phyloP scores from a whole-genome alignment of 495 filamentous ascomycete genomes.

The Podospora pseudopauciseta region DNA sequence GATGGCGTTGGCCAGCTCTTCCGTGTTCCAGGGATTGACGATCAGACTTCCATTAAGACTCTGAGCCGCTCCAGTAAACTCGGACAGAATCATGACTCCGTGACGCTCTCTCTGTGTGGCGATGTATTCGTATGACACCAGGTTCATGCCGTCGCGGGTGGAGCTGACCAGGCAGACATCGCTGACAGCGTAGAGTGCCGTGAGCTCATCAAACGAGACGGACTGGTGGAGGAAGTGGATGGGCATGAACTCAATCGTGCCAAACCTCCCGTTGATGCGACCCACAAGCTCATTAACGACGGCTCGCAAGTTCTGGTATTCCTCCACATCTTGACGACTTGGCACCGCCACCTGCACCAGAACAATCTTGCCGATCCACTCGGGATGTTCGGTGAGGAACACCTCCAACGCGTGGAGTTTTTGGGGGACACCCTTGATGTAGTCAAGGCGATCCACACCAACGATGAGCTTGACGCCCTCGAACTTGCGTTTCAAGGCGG shows the following conservation, averaged over 20 bases:
- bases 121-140: slow-evolving; percentile 94
- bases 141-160: slow-evolving; percentile 95
- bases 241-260: slow-evolving; percentile 87
- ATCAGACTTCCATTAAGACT: slow-evolving; percentile 81
- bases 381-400: slow-evolving; percentile 87
- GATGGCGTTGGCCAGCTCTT: slow-evolving; percentile 81
- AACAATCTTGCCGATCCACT: slow-evolving; percentile 86
- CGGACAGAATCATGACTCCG: slow-evolving; percentile 86
- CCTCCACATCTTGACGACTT: slow-evolving; percentile 87
- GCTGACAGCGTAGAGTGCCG: slow-evolving; percentile 83
- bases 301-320: slow-evolving; percentile 87
- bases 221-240: slow-evolving; percentile 94
- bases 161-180: slow-evolving; percentile 89
- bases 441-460: slow-evolving; percentile 88
- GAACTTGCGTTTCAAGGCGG: slow-evolving; percentile 72
- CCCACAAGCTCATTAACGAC: slow-evolving; percentile 90
- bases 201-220: slow-evolving; percentile 83
- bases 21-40: slow-evolving; percentile 89
- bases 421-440: slow-evolving; percentile 94
- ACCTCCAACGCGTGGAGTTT: slow-evolving; percentile 89
- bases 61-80: slow-evolving; percentile 87
- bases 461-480: slow-evolving; percentile 86
- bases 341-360: slow-evolving; percentile 93
- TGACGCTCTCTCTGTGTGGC: slow-evolving; percentile 79
- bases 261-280: slow-evolving; percentile 89